phyloP scores from a whole-genome alignment of 139 green algal genomes.

The Chlorella sp. region DNA sequence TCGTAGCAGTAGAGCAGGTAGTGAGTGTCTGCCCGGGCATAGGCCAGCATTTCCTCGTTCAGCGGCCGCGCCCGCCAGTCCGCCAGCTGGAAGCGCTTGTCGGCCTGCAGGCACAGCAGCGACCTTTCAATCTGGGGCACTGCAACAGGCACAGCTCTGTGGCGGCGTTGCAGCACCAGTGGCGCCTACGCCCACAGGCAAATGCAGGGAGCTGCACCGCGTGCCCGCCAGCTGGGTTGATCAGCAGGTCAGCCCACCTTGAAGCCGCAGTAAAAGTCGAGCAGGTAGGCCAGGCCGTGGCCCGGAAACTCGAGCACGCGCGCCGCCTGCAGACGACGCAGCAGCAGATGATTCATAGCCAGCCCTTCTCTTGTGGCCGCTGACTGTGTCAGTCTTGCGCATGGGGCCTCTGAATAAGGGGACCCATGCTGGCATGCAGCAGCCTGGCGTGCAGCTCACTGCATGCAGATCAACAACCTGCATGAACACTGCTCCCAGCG shows the following conservation, averaged over 20 bases:
- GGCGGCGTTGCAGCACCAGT: too few relatives aligned
- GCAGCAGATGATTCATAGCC: background rate
- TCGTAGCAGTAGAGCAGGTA: slow-evolving; percentile 94
- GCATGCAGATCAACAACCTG: too few relatives aligned
- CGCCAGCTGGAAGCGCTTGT: slow-evolving; percentile 92
- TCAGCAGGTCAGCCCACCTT: slow-evolving; percentile 40
- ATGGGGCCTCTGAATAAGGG: too few relatives aligned
- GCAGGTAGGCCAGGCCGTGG: slow-evolving; percentile 80
- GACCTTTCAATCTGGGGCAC: too few relatives aligned
- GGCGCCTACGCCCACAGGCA: too few relatives aligned
- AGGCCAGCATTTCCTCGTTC: slow-evolving; percentile 79
- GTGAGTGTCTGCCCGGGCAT: slow-evolving; percentile 94
- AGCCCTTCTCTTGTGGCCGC: background rate
- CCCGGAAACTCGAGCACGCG: slow-evolving; percentile 43
- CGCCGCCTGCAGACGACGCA: slow-evolving; percentile 63
- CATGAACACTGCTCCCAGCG: too few relatives aligned
- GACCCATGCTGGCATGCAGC: too few relatives aligned
- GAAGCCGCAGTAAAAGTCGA: slow-evolving; percentile 79
- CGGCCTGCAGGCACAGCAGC: slow-evolving; percentile 43
- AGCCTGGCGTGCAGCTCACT: too few relatives aligned
- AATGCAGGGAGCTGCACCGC: too few relatives aligned
- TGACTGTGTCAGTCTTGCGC: too few relatives aligned
- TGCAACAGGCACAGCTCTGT: too few relatives aligned
- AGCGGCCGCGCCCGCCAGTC: slow-evolving; percentile 95
- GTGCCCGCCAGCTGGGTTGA: too few relatives aligned